Evolutionary conservation across 2,329 filamentous ascomycete genomes (phyloP).

Genomic region (Orbilia javanica): DNA sequence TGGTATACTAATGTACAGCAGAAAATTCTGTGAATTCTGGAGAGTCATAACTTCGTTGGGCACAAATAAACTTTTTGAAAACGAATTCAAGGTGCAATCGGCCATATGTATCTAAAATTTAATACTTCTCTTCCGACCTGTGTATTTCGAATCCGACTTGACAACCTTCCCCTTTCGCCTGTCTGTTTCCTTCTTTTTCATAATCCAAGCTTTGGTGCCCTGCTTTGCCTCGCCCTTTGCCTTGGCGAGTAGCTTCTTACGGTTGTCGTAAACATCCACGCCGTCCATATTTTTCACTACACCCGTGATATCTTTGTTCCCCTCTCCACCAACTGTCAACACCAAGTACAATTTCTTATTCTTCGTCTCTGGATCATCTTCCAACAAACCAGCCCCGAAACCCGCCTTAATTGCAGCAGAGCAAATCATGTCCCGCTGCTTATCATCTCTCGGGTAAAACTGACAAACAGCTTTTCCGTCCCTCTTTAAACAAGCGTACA

Average conservation of each 20-base stretch:
- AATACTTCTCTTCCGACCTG: constrained; percentile 84
- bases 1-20: constrained; percentile 20
- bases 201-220: constrained; percentile 85
- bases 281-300: constrained; percentile 90
- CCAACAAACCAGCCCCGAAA: constrained; percentile 92
- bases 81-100: too few relatives aligned
- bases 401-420: constrained; percentile 90
- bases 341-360: constrained; percentile 97
- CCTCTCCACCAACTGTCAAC: constrained; percentile 79
- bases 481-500: constrained; percentile 85
- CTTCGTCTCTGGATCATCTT: constrained; percentile 96
- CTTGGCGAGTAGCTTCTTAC: constrained; percentile 69
- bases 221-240: constrained; percentile 75
- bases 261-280: constrained; percentile 82
- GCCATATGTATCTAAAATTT: constrained; percentile 73
- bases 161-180: constrained; percentile 94
- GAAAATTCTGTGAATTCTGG: not conserved
- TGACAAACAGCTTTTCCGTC: constrained; percentile 94
- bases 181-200: constrained; percentile 92
- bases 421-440: constrained; percentile 91
- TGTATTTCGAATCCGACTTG: constrained; percentile 92
- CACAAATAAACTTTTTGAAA: not conserved
- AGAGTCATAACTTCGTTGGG: not conserved
- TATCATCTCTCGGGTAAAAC: constrained; percentile 97
- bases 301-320: constrained; percentile 81